Evolutionary conservation across 495 filamentous ascomycete species (phyloP).

Genomic region (Entonaema liquescens): DNA sequence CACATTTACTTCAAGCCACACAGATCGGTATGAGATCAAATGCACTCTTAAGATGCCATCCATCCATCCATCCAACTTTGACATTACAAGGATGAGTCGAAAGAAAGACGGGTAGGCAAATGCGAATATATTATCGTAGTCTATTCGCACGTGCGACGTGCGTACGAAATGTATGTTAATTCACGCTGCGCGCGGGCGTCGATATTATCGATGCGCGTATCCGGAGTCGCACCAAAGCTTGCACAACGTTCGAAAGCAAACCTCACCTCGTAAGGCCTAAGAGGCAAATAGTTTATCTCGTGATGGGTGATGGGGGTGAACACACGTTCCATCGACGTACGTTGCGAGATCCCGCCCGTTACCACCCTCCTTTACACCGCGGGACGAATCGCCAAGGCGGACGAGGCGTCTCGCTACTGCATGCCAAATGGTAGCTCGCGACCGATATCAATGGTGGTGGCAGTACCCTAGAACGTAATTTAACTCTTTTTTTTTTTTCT

Average conservation of each 20-base stretch:
- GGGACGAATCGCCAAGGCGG: slow-evolving; percentile 37
- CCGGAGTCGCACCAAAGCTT: slow-evolving; percentile 27
- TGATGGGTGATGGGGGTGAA: slow-evolving; percentile 3
- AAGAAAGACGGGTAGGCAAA: slow-evolving; percentile 13
- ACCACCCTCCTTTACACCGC: slow-evolving; percentile 34
- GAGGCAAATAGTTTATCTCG: slow-evolving; percentile 26
- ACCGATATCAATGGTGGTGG: slow-evolving; percentile 8
- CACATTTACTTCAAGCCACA: neutral
- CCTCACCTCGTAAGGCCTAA: slow-evolving; percentile 8
- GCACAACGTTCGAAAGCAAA: slow-evolving; percentile 24
- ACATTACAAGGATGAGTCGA: slow-evolving; percentile 4
- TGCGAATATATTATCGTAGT: slow-evolving; percentile 26
- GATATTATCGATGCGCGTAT: slow-evolving; percentile 32
- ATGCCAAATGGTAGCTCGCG: slow-evolving; percentile 11
- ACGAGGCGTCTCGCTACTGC: slow-evolving; percentile 39
- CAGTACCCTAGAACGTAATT: slow-evolving; percentile 29
- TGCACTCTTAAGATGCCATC: slow-evolving; percentile 9
- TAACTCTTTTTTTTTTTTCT: slow-evolving; percentile 14
- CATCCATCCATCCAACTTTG: neutral
- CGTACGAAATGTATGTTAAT: slow-evolving; percentile 10
- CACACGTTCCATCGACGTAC: slow-evolving; percentile 20
- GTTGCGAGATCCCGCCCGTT: slow-evolving; percentile 36
- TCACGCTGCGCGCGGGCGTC: slow-evolving; percentile 26
- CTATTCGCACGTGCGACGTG: slow-evolving; percentile 31
- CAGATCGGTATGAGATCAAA: slow-evolving; percentile 9